Evolutionary conservation across 331 rosid species (phyloP), one percentile per base, ranked within the genome.

Genomic region (Acacia pycnantha): DNA sequence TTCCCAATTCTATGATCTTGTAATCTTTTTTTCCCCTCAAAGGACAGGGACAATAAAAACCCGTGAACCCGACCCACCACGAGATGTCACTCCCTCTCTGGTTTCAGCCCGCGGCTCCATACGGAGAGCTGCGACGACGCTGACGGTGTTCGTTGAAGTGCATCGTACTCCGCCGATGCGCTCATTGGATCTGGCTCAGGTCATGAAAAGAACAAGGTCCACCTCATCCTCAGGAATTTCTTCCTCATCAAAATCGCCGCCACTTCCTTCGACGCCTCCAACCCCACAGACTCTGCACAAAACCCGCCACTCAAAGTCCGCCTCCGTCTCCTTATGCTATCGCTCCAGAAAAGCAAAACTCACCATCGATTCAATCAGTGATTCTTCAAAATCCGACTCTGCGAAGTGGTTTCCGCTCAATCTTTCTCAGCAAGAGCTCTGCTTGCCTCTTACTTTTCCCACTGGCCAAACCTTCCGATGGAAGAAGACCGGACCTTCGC

Each of bases 381-480:
- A 35, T 11, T 69, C 85, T 27, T 19, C 71, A 4, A 27, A 85
- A 56, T 13, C 73, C 64, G 66, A 64, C 21, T 21, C 68, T 31
- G 18, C 72, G 78, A 61, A 86, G 29, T 95, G 99, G 99, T 82
- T 78, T 48, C 79, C 97, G 0, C 94, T 95, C 66, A 81, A 89
- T 44, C 82, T 95, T 24, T 8, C 83, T 83, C 87, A 67, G 40
- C 82, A 88, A 31, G 98, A 93, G 79, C 99, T 95, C 88, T 93
- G 84, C 19, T 24, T 95, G 35, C 92, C 92, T 33, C 97, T 92
- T 90, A 95, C 97, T 51, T 95, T 95, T 90, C 99, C 98, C 65
- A 95, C 99, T 33, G 99, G 99, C 81, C 99, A 95, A 87, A 93
- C 98, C 83, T 95, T 95, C 94, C 87, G 96, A 44, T 93, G 99